Percentiles rank a stretch among this genome's conserved stretches.
Evolutionary conservation across 2,329 filamentous ascomycete species (phyloP).

Genomic region (Cladosporium velox): DNA sequence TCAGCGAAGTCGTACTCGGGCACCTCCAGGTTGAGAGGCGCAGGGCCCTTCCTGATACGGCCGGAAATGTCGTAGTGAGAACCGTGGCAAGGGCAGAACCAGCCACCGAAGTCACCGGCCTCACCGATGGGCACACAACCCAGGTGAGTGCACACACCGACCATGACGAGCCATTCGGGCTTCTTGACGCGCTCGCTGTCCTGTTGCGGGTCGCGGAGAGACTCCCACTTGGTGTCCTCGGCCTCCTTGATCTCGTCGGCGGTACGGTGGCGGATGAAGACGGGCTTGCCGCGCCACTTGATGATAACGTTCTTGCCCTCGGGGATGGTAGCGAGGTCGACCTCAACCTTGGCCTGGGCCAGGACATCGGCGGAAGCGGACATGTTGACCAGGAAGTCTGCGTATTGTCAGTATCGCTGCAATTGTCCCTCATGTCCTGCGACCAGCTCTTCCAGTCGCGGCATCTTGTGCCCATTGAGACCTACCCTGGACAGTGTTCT

Average conservation of each 20-base stretch:
- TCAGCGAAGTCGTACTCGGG: constrained; percentile 90
- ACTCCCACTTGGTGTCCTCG: constrained; percentile 79
- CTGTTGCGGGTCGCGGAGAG: constrained; percentile 85
- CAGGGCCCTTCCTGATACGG: constrained; percentile 95
- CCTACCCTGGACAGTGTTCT: constrained; percentile 97
- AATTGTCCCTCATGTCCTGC: background rate
- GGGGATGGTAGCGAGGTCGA: constrained; percentile 87
- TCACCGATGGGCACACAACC: constrained; percentile 99
- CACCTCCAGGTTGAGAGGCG: constrained; percentile 95
- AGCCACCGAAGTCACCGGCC: constrained; percentile 95
- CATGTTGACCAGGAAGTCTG: constrained; percentile 99
- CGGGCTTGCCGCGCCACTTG: constrained; percentile 99
- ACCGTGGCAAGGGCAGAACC: constrained; percentile 99
- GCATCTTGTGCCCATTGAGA: constrained; percentile 23
- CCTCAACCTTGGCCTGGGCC: constrained; percentile 99
- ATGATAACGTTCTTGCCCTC: constrained; percentile 99
- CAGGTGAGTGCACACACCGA: constrained; percentile 98
- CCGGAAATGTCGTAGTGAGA: constrained; percentile 99
- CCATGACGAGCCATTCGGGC: constrained; percentile 98
- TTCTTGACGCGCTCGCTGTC: constrained; percentile 95
- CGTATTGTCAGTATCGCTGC: constrained; percentile 14
- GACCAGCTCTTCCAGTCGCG: constrained; percentile 1
- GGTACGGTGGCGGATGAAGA: constrained; percentile 99
- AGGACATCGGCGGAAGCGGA: constrained; percentile 97
- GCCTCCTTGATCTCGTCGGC: constrained; percentile 90